A percentile compares a stretch with the other conserved stretches of the same genome.
Evolutionary conservation across 2,329 filamentous ascomycete genomes (phyloP).

Genomic region (Ophiostoma perfectum): DNA sequence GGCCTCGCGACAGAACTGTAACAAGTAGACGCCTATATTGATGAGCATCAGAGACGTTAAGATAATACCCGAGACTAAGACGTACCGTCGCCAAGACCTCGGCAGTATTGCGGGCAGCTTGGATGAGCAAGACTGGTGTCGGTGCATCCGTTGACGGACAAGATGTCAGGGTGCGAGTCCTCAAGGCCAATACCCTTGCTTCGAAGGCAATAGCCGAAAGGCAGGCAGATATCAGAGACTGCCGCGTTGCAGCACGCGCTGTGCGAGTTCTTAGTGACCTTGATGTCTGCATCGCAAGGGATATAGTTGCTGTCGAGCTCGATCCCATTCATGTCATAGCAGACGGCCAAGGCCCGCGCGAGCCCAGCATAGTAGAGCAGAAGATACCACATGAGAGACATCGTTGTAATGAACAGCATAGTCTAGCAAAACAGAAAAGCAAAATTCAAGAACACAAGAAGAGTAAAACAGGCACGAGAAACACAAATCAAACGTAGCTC

Average conservation of each 20-base stretch:
- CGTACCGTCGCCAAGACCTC: neutral
- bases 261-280: neutral
- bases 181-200: too few species aligned
- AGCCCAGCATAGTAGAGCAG: neutral
- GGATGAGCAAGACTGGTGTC: slow-evolving; percentile 27
- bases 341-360: neutral
- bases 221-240: neutral
- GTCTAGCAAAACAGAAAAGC: neutral
- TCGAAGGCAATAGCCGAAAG: too few species aligned
- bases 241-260: neutral
- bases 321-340: neutral
- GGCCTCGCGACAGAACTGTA: slow-evolving; percentile 18
- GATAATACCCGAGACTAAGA: neutral
- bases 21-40: neutral
- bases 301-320: too few species aligned
- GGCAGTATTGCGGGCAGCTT: slow-evolving; percentile 28
- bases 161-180: slow-evolving; percentile 1
- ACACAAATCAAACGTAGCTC: neutral
- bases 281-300: neutral
- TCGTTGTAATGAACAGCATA: neutral
- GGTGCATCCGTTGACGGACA: slow-evolving; percentile 28
- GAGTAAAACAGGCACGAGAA: neutral
- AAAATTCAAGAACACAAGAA: neutral
- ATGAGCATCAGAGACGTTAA: too few species aligned
- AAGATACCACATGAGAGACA: neutral